Evolutionary conservation across 768 basidiomycete species (phyloP), one percentile per base, ranked within the genome.

Genomic region (Clavaria fumosa): DNA sequence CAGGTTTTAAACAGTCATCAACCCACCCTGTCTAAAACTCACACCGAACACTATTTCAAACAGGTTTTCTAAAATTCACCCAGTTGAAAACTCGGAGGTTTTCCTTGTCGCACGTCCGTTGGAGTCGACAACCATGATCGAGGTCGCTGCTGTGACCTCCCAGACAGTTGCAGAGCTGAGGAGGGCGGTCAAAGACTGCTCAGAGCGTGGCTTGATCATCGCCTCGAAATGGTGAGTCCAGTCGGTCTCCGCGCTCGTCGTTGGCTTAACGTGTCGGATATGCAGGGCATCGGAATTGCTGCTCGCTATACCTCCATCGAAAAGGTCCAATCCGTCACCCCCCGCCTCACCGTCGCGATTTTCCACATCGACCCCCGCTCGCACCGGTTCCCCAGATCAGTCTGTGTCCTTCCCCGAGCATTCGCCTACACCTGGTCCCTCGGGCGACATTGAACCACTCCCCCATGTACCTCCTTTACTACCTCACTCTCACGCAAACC

Each of bases 241-340:
- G n/a, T n/a, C n/a, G n/a, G n/a, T n/a, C n/a, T 40, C 23, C 15
- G 24, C 31, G 27, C 32, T 15, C 45, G 47, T 44, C 44, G 45
- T 21, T 15, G 18, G 20, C 32, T 34, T 15, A 41, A 31, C 41
- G 26, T 34, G 48, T 14, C 33, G 26, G 21, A 19, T 20, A 31
- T 34, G 22, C 43, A 88, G 84, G 84, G 72, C 79, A 18, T 75
- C 82, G 18, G 84, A 88, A 50, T 61, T 88, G 20, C 60, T 83
- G 38, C 60, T 78, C 19, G 69, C 78, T 10, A 60, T 76, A 22
- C 67, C 75, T 3, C 41, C 57, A 14, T 51, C 58, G 31, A 74
- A 68, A 52, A 62, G 70, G 42, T 58, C 54, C 27, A 40, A 51
- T 7, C 44, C 51, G 7, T 48, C 50, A 15, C 40, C 47, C 21